A percentile compares a stretch with the other conserved stretches of the same genome.
phyloP scores from a whole-genome alignment of 768 basidiomycete genomes.

The Mycena leptocephala region DNA sequence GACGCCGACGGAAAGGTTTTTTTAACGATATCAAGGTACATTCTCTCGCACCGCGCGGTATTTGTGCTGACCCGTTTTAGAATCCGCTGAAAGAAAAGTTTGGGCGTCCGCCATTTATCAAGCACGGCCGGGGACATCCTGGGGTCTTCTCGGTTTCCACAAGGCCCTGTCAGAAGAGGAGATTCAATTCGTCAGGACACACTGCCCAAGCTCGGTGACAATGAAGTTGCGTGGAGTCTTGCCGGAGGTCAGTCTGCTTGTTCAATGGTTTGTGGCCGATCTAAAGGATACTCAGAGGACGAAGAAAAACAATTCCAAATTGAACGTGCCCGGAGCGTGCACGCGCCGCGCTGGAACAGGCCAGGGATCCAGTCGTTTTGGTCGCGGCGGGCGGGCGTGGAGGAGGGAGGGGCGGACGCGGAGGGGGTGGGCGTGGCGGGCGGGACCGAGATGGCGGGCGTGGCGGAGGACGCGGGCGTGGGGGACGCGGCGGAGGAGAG shows the following conservation, averaged over 20 bases:
- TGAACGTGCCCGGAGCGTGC: constrained; percentile 81
- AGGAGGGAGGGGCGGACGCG: constrained; percentile 65
- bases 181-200: constrained; percentile 76
- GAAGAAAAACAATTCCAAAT: constrained; percentile 82
- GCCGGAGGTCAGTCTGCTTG: constrained; percentile 66
- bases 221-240: constrained; percentile 75
- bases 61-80: constrained; percentile 40
- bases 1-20: constrained; percentile 58
- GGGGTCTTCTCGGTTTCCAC: constrained; percentile 74
- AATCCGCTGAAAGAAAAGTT: constrained; percentile 67
- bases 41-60: background rate
- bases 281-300: constrained; percentile 64
- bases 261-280: background rate
- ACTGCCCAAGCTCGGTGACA: constrained; percentile 75
- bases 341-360: constrained; percentile 60
- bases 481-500: constrained; percentile 53
- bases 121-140: constrained; percentile 63
- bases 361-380: constrained; percentile 43
- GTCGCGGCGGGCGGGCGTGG: constrained; percentile 55
- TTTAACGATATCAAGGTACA: constrained; percentile 69
- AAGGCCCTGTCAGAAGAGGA: constrained; percentile 82
- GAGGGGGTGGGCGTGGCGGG: constrained; percentile 61
- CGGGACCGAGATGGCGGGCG: constrained; percentile 54
- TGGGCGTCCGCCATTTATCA: constrained; percentile 67
- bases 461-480: constrained; percentile 49